Conservation (phyloP, 345 rosid genomes). For the Luvunga scandens region DNA sequence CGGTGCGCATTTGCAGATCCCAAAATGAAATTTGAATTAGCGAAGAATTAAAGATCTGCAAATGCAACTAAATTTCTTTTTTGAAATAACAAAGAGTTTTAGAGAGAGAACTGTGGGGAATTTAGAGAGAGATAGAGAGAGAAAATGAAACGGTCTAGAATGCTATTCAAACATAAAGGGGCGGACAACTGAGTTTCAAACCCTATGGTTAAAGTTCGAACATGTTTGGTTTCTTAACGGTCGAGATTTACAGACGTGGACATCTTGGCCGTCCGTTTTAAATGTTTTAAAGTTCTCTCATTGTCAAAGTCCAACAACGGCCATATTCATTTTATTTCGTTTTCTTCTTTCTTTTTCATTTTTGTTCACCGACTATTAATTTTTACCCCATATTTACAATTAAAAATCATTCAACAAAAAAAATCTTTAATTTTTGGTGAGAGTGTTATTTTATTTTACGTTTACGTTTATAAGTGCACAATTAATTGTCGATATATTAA, state of each 20-base stretch:
- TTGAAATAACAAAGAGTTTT: not conserved
- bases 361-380: not conserved
- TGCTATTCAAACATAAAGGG: slow-evolving; percentile 59
- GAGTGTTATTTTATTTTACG: not conserved
- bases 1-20: slow-evolving; percentile 45
- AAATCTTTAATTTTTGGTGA: not conserved
- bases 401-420: no score
- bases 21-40: slow-evolving; percentile 1
- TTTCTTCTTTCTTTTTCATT: not conserved
- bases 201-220: slow-evolving; percentile 44
- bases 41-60: slow-evolving; percentile 23
- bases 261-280: slow-evolving; percentile 39
- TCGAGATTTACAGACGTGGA: slow-evolving; percentile 14
- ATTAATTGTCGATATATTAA: not conserved
- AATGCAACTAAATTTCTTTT: slow-evolving; percentile 10
- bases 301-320: slow-evolving; percentile 52
- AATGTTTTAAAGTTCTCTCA: not conserved
- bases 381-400: not conserved
- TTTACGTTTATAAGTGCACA: not conserved
- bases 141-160: slow-evolving; percentile 43
- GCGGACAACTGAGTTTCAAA: slow-evolving; percentile 54
- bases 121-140: slow-evolving; percentile 7
- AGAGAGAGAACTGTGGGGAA: not conserved
- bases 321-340: slow-evolving; percentile 20
- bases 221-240: slow-evolving; percentile 28